These are phyloP conservation scores for Lasiosphaeris hirsuta DNA, from an alignment of 495 filamentous ascomycete genomes.

Conservation along the genomic window DNA sequence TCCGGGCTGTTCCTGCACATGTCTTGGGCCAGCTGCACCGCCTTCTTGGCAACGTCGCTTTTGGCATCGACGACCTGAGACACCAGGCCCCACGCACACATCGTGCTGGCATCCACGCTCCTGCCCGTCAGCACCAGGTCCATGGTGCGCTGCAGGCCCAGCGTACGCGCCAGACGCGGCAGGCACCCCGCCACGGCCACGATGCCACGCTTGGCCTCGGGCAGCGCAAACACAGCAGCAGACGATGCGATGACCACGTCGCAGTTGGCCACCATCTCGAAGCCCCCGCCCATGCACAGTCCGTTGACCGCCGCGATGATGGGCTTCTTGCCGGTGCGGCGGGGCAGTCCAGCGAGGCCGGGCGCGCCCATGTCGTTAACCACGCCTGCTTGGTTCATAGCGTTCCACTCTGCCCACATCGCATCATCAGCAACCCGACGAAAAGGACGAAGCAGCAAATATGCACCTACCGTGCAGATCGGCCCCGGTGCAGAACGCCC, in stretches of 20 bases:
- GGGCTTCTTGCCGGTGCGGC: slow-evolving; percentile 57
- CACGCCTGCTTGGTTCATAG: slow-evolving; percentile 17
- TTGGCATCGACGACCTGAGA: slow-evolving; percentile 57
- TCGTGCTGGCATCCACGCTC: slow-evolving; percentile 53
- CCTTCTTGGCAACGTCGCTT: slow-evolving; percentile 41
- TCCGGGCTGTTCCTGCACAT: slow-evolving; percentile 68
- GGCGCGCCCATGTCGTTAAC: slow-evolving; percentile 44
- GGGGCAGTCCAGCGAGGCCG: slow-evolving; percentile 54
- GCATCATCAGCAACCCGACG: background rate
- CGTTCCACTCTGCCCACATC: slow-evolving; percentile 14
- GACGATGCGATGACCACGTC: slow-evolving; percentile 63
- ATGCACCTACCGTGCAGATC: slow-evolving; percentile 46
- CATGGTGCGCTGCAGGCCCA: slow-evolving; percentile 66
- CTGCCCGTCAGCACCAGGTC: slow-evolving; percentile 68
- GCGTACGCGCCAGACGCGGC: slow-evolving; percentile 58
- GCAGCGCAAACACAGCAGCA: slow-evolving; percentile 56
- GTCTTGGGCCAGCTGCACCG: slow-evolving; percentile 46
- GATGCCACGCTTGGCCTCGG: slow-evolving; percentile 68
- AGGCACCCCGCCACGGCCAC: slow-evolving; percentile 67
- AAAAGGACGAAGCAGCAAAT: no score
- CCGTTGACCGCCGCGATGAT: slow-evolving; percentile 75
- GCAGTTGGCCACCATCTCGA: slow-evolving; percentile 68
- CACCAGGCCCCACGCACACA: slow-evolving; percentile 65
- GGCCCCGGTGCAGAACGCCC: slow-evolving; percentile 58
- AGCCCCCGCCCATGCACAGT: slow-evolving; percentile 69